Evolutionary conservation across 2,329 filamentous ascomycete genomes (phyloP).

Genomic region (Trichoderma pleuroti): DNA sequence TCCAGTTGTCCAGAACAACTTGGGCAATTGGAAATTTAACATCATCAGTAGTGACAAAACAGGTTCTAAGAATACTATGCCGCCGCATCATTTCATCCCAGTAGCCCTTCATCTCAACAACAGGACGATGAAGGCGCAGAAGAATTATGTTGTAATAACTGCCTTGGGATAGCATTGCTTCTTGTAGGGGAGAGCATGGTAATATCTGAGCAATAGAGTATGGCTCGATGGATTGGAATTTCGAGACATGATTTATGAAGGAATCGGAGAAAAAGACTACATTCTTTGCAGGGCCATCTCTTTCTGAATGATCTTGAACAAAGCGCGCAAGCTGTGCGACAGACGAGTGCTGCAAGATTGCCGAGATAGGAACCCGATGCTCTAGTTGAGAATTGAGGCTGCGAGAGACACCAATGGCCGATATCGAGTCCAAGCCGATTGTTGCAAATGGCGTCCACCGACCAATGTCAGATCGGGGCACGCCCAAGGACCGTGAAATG

Average conservation of each 20-base stretch:
- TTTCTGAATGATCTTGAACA: constrained; percentile 14
- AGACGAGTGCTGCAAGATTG: constrained; percentile 65
- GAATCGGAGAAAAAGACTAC: constrained; percentile 27
- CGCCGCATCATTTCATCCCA: constrained; percentile 63
- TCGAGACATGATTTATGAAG: too few species aligned
- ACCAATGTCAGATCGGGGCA: constrained; percentile 46
- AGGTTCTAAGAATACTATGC: constrained; percentile 75
- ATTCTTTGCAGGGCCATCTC: neutral
- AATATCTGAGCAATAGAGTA: constrained; percentile 54
- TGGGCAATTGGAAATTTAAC: constrained; percentile 65
- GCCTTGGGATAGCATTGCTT: constrained; percentile 69
- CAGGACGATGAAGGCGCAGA: constrained; percentile 54
- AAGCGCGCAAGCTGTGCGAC: constrained; percentile 56
- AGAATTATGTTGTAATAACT: constrained; percentile 72
- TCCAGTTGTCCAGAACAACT: constrained; percentile 55
- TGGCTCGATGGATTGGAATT: too few species aligned
- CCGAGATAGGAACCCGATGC: constrained; percentile 59
- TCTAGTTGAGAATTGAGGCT: constrained; percentile 46
- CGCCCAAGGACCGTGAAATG: constrained; percentile 49
- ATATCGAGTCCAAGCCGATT: constrained; percentile 81
- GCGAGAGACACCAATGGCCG: constrained; percentile 67
- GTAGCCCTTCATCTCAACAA: constrained; percentile 48
- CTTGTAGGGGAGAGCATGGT: constrained; percentile 83
- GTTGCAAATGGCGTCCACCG: constrained; percentile 70
- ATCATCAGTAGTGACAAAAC: constrained; percentile 65